Evolutionary conservation across 2,329 filamentous ascomycete species (phyloP).

Genomic region (Ophiosphaerella korrae): DNA sequence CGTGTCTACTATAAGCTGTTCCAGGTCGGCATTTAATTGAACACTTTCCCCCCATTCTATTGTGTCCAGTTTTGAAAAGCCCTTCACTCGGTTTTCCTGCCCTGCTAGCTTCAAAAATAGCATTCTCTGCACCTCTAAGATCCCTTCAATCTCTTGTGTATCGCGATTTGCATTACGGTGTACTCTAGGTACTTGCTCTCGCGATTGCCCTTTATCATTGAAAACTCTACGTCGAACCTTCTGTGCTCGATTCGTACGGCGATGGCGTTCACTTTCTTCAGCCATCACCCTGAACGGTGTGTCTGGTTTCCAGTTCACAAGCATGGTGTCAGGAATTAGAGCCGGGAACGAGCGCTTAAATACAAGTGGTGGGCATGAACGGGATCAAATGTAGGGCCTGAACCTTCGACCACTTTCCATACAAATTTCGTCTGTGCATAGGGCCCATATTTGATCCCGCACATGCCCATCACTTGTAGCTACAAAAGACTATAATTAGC

Average conservation of each 20-base stretch:
- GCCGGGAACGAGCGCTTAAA: too few relatives aligned
- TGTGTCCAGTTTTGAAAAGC: background rate
- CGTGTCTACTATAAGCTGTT: constrained; percentile 1
- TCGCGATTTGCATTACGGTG: background rate
- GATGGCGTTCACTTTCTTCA: background rate
- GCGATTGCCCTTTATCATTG: background rate
- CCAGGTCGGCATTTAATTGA: background rate
- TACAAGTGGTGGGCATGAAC: too few relatives aligned
- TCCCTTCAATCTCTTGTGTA: too few relatives aligned
- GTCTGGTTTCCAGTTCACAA: background rate
- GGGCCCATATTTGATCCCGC: too few relatives aligned
- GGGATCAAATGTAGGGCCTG: too few relatives aligned
- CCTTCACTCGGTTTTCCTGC: constrained; percentile 1
- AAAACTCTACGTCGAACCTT: background rate
- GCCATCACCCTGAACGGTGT: background rate
- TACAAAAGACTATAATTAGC: too few relatives aligned
- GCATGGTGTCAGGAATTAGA: too few relatives aligned
- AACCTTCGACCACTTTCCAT: too few relatives aligned
- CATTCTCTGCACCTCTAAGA: background rate
- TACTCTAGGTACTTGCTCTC: background rate
- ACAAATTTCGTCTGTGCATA: too few relatives aligned
- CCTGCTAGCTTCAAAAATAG: background rate
- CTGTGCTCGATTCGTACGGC: background rate
- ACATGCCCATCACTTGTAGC: too few relatives aligned
- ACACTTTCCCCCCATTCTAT: background rate